Evolutionary conservation across 116 monocot species (phyloP).

Genomic region (Cymodocea nodosa): DNA sequence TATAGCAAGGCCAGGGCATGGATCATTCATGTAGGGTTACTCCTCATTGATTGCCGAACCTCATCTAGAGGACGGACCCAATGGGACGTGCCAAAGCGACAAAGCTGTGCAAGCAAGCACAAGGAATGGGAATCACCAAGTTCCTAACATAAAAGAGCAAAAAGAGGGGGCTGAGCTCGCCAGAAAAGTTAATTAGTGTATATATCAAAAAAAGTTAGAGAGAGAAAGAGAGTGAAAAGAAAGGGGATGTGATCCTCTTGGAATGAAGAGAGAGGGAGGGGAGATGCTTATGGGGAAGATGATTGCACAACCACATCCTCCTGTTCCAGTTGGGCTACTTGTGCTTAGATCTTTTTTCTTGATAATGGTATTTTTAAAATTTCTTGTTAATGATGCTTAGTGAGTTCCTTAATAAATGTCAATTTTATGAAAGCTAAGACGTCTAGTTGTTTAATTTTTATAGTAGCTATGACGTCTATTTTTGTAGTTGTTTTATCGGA

Average conservation of each 20-base stretch:
- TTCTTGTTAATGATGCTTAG: constrained; percentile 1
- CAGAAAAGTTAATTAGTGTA: not conserved
- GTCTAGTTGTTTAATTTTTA: too few species aligned
- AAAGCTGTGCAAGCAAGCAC: too few species aligned
- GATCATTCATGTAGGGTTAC: too few species aligned
- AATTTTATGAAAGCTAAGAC: too few species aligned
- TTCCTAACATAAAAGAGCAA: not conserved
- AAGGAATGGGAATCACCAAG: too few species aligned
- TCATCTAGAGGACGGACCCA: too few species aligned
- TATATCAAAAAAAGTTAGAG: not conserved
- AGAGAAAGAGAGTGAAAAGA: not conserved
- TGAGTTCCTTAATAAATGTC: not conserved
- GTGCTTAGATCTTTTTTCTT: too few species aligned
- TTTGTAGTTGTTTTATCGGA: too few species aligned
- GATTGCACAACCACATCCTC: constrained; percentile 7
- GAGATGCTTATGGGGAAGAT: constrained; percentile 8
- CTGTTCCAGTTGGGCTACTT: constrained; percentile 3
- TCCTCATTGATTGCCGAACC: too few species aligned
- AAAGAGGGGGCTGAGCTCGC: not conserved
- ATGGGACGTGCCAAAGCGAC: too few species aligned
- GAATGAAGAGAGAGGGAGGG: not conserved
- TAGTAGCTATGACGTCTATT: too few species aligned
- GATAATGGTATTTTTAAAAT: not conserved
- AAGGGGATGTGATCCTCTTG: not conserved
- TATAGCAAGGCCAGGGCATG: too few species aligned